Conservation (phyloP, 768 basidiomycete genomes). For the Filobasidium wieringae region DNA sequence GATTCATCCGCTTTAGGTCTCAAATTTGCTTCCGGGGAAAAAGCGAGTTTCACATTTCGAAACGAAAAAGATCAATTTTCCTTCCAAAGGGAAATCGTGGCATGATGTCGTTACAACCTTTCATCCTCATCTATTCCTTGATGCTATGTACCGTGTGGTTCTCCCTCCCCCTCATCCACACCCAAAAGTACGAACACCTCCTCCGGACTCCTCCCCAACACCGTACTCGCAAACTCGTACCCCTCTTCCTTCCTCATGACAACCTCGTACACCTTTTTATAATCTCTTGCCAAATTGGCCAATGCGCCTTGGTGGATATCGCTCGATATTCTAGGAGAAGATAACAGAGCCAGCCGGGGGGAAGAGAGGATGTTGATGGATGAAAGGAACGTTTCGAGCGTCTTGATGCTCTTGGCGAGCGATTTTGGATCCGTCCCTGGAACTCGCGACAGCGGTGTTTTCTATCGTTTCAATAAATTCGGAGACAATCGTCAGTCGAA, state of each 20-base stretch:
- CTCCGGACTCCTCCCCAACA: conserved; percentile 52
- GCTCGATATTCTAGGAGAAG: conserved; percentile 53
- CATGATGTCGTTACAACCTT: no score
- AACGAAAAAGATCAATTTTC: no score
- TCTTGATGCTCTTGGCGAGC: conserved; percentile 50
- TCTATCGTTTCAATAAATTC: no score
- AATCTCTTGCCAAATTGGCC: conserved; percentile 55
- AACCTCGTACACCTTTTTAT: conserved; percentile 60
- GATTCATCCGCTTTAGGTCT: no score
- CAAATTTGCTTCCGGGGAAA: no score
- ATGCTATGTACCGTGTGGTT: no score
- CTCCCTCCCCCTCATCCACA: no score
- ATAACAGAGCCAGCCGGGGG: conserved; percentile 62
- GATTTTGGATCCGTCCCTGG: conserved; percentile 54
- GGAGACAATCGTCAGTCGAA: no score
- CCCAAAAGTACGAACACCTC: conserved; percentile 23
- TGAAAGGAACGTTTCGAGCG: conserved; percentile 75
- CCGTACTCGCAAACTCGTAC: conserved; percentile 82
- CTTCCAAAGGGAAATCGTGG: no score
- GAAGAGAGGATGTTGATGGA: conserved; percentile 63
- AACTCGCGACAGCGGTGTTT: conserved; percentile 61
- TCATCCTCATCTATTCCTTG: no score
- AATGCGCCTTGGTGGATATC: conserved; percentile 68
- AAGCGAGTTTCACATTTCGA: no score
- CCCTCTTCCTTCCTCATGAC: conserved; percentile 62